A percentile compares a stretch with the other conserved stretches of the same genome.
Evolutionary conservation across 441 rosid species (phyloP).

Genomic region (Erodium moschatum): DNA sequence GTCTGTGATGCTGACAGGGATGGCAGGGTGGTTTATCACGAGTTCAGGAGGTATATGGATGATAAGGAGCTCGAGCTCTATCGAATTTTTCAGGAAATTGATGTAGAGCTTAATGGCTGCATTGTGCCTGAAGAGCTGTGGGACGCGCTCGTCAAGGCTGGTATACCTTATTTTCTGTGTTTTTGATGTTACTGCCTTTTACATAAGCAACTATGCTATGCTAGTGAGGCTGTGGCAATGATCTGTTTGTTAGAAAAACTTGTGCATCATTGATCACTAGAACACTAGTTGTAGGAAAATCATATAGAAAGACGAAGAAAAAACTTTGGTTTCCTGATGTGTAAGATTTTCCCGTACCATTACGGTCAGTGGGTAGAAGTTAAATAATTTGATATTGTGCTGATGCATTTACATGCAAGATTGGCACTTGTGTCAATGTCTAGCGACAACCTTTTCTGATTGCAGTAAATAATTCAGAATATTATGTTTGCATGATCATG

Average conservation of each 20-base stretch:
- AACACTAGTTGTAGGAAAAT: too few relatives aligned
- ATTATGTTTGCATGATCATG: neutral
- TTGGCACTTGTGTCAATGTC: neutral
- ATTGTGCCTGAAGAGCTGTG: constrained; percentile 91
- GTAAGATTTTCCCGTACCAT: neutral
- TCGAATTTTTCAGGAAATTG: constrained; percentile 79
- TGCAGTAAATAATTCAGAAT: neutral
- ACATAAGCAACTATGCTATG: neutral
- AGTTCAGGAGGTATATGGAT: constrained; percentile 85
- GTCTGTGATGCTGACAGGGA: constrained; percentile 85
- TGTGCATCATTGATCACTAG: neutral
- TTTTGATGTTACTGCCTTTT: too few relatives aligned
- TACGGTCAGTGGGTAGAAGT: neutral
- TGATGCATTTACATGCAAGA: neutral
- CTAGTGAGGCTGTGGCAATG: neutral
- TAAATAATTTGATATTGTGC: neutral
- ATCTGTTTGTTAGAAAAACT: neutral
- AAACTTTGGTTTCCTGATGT: neutral
- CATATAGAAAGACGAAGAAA: too few relatives aligned
- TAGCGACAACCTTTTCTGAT: neutral
- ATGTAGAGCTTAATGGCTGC: constrained; percentile 92
- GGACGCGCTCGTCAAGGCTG: constrained; percentile 89
- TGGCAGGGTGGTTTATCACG: constrained; percentile 74
- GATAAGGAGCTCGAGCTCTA: constrained; percentile 92
- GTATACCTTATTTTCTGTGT: constrained; percentile 33